Percentiles rank a stretch among this genome's conserved stretches.
phyloP scores from a whole-genome alignment of 2,329 filamentous ascomycete genomes.

The Fusarium sp. region DNA sequence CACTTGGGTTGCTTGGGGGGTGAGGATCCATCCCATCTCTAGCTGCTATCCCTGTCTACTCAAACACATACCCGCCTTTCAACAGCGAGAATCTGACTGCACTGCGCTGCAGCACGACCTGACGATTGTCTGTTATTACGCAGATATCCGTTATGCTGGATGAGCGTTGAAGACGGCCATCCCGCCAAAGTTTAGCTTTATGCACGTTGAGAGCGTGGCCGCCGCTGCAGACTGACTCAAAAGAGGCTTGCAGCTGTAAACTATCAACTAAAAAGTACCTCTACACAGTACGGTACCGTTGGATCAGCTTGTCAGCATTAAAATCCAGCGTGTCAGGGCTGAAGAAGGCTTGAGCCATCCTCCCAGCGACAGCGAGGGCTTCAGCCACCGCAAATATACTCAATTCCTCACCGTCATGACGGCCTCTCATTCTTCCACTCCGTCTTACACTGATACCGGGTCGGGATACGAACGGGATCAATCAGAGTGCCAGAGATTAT shows the following conservation, averaged over 20 bases:
- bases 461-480: background rate
- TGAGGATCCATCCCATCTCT: slow-evolving; percentile 42
- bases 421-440: slow-evolving; percentile 23
- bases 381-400: slow-evolving; percentile 32
- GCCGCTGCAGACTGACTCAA: background rate
- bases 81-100: slow-evolving; percentile 30
- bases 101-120: slow-evolving; percentile 6
- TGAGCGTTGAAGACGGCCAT: slow-evolving; percentile 27
- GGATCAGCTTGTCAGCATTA: slow-evolving; percentile 32
- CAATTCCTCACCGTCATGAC: slow-evolving; percentile 33
- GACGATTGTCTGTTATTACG: background rate
- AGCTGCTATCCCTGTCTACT: slow-evolving; percentile 34
- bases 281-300: slow-evolving; percentile 6
- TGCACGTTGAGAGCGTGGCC: slow-evolving; percentile 15
- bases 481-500: slow-evolving; percentile 36
- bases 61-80: slow-evolving; percentile 21
- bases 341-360: slow-evolving; percentile 16
- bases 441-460: slow-evolving; percentile 14
- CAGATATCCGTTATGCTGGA: slow-evolving; percentile 6
- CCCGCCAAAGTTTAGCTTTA: slow-evolving; percentile 28
- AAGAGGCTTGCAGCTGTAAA: slow-evolving; percentile 16
- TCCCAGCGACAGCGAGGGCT: slow-evolving; percentile 7
- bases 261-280: slow-evolving; percentile 1
- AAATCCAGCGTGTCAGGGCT: slow-evolving; percentile 24
- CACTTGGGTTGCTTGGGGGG: slow-evolving; percentile 39